Percentiles rank a stretch among this genome's conserved stretches.
Evolutionary conservation across 768 basidiomycete genomes (phyloP).

Genomic region (Atractiella rhizophila): DNA sequence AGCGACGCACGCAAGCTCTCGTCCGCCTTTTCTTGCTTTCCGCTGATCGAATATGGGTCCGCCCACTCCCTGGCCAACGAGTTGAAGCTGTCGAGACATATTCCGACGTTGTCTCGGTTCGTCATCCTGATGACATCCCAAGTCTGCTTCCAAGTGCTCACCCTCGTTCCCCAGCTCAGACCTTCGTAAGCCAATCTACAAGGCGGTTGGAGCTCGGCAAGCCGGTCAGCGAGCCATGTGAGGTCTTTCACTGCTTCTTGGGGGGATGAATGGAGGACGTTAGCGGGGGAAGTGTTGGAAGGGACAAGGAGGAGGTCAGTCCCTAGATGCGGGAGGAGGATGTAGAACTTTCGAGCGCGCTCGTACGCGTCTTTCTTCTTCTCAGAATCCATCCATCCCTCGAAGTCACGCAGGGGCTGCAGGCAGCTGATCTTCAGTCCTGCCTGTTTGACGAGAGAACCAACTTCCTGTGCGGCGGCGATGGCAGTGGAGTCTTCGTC

Average conservation of each 20-base stretch:
- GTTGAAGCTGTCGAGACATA: slow-evolving; percentile 25
- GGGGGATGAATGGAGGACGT: no score
- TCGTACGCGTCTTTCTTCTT: slow-evolving; percentile 17
- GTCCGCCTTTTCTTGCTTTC: slow-evolving; percentile 14
- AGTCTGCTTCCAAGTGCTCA: slow-evolving; percentile 23
- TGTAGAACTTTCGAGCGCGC: slow-evolving; percentile 20
- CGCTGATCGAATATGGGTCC: slow-evolving; percentile 20
- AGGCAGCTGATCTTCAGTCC: slow-evolving; percentile 20
- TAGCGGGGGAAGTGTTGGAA: slow-evolving; percentile 20
- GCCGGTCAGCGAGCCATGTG: slow-evolving; percentile 21
- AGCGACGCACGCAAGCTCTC: slow-evolving; percentile 15
- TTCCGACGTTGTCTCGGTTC: slow-evolving; percentile 23
- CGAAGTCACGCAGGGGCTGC: slow-evolving; percentile 24
- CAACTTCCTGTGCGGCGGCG: slow-evolving; percentile 18
- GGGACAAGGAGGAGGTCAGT: slow-evolving; percentile 23
- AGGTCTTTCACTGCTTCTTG: slow-evolving; percentile 18
- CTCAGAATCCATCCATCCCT: slow-evolving; percentile 19
- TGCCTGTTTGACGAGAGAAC: slow-evolving; percentile 1
- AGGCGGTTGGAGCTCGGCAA: slow-evolving; percentile 12
- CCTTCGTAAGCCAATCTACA: slow-evolving; percentile 21
- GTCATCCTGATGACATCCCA: slow-evolving; percentile 23
- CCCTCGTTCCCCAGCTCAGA: slow-evolving; percentile 22
- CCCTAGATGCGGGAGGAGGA: slow-evolving; percentile 19
- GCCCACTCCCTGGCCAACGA: slow-evolving; percentile 24
- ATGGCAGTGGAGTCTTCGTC: slow-evolving; percentile 11